Base-by-base conservation (phyloP, 345 rosid genomes). In the Acer yangbiense region DNA sequence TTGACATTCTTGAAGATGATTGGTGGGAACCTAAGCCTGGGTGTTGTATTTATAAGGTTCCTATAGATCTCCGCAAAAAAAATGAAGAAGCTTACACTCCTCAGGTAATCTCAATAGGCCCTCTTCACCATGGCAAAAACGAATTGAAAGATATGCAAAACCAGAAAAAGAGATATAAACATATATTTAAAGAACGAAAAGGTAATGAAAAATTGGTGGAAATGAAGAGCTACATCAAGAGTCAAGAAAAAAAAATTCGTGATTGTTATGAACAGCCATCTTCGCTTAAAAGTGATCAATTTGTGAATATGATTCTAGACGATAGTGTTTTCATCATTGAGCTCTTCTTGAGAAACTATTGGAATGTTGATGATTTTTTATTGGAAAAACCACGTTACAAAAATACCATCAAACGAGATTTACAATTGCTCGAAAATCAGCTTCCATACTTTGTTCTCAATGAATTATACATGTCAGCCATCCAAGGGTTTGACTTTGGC, bases 401-500 rank as follows among this genome's bases (percentile, higher is more conserved):
- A 29, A 29, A 29, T 29, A 29, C 3, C 3, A 29, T 29, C 2
- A 29, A 29, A 29, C 2, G 32, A 29, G 32, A 29, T 41, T 41
- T 64, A 17, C 6, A n/a, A 10, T 64, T 64, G 12, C 41, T 64
- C 10, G 67, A 64, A 64, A 64, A 27, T 20, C 83, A 81, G 6
- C 80, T 81, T 66, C 80, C 83, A 44, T 81, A 72, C 65, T 76
- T 72, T 20, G 55, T 81, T 60, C 74, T 81, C 1, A 2, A 29
- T 29, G 32, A 29, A 29, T 29, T 29, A 29, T 29, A 29, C 32
- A 29, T 29, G 32, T 29, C 32, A 29, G 32, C 32, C 32, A 29
- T 29, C 32, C 0, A 29, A 29, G 32, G 32, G 29, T 27, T 27
- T 27, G 29, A 27, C 29, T 27, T 27, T 27, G 29, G 29, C 29